These are phyloP conservation scores for Globisporangium polare DNA, from an alignment of 352 stramenopile genomes.

Conservation along the genomic window DNA sequence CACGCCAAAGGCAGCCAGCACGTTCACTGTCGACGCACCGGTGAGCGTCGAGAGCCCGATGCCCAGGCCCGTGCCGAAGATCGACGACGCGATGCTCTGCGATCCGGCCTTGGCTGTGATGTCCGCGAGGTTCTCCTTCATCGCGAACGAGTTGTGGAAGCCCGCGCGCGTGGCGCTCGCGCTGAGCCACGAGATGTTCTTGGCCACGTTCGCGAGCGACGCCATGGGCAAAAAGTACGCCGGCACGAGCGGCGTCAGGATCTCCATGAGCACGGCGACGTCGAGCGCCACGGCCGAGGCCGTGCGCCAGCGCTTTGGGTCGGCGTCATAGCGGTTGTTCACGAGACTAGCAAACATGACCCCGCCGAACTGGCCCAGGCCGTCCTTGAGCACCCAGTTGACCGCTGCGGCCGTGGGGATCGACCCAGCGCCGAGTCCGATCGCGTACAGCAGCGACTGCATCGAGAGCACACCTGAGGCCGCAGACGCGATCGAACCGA, in stretches of 20 bases:
- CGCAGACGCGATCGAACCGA: constrained; percentile 73
- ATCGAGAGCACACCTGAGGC: constrained; percentile 91
- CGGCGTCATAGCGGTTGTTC: constrained; percentile 92
- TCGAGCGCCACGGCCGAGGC: constrained; percentile 90
- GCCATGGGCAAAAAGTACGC: constrained; percentile 88
- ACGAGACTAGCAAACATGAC: constrained; percentile 91
- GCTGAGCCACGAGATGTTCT: constrained; percentile 96
- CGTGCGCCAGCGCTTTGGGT: constrained; percentile 94
- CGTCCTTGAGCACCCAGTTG: constrained; percentile 97
- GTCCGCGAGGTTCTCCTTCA: constrained; percentile 92
- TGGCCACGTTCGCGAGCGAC: constrained; percentile 87
- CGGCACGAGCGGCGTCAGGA: constrained; percentile 78
- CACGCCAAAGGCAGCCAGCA: constrained; percentile 46
- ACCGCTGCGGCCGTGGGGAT: constrained; percentile 89
- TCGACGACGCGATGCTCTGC: constrained; percentile 92
- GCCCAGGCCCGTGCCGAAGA: constrained; percentile 66
- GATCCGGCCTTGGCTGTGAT: constrained; percentile 95
- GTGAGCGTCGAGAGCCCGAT: constrained; percentile 66
- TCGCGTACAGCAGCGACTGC: constrained; percentile 91
- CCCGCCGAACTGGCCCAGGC: constrained; percentile 94
- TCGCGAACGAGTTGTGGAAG: constrained; percentile 93
- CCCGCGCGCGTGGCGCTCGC: constrained; percentile 91
- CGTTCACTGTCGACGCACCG: constrained; percentile 40
- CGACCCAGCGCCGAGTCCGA: constrained; percentile 88
- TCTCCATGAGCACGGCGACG: constrained; percentile 89